phyloP scores from a whole-genome alignment of 1,284 basidiomycete species.

The Cryptococcus sp. region DNA sequence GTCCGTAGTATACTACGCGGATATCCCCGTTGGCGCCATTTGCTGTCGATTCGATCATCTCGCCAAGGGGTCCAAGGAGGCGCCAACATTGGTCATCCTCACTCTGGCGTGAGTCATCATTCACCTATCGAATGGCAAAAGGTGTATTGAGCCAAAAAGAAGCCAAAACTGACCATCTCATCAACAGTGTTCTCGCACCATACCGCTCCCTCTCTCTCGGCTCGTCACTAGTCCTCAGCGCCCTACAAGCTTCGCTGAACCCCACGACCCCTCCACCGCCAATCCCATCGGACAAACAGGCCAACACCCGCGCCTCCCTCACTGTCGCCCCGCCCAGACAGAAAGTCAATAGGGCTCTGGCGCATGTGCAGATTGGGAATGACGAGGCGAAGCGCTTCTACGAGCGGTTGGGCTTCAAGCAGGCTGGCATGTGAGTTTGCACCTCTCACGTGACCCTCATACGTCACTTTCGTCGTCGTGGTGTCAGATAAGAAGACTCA shows the following conservation, averaged over 20 bases:
- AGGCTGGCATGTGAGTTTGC: constrained; percentile 43
- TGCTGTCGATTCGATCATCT: constrained; percentile 43
- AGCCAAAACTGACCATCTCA: background rate
- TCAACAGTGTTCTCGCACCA: constrained; percentile 46
- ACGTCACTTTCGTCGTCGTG: background rate
- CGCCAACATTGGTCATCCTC: constrained; percentile 46
- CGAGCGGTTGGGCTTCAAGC: constrained; percentile 49
- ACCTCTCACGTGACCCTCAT: background rate
- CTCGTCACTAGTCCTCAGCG: constrained; percentile 42
- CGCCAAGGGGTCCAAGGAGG: constrained; percentile 34
- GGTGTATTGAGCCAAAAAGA: too few relatives aligned
- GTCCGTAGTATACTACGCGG: constrained; percentile 49
- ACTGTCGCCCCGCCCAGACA: constrained; percentile 36
- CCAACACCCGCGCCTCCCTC: constrained; percentile 38
- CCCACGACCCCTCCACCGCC: constrained; percentile 47
- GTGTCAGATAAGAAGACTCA: too few relatives aligned
- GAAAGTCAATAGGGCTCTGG: constrained; percentile 43
- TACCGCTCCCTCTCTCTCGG: constrained; percentile 52
- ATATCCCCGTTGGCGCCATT: constrained; percentile 53
- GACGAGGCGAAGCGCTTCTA: constrained; percentile 50
- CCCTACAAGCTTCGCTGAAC: constrained; percentile 40
- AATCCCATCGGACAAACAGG: constrained; percentile 36
- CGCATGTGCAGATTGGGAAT: constrained; percentile 51
- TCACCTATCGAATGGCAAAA: background rate
- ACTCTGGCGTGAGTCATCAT: constrained; percentile 47